phyloP scores from a whole-genome alignment of 495 filamentous ascomycete genomes.

The Ascodesmis nigricans region DNA sequence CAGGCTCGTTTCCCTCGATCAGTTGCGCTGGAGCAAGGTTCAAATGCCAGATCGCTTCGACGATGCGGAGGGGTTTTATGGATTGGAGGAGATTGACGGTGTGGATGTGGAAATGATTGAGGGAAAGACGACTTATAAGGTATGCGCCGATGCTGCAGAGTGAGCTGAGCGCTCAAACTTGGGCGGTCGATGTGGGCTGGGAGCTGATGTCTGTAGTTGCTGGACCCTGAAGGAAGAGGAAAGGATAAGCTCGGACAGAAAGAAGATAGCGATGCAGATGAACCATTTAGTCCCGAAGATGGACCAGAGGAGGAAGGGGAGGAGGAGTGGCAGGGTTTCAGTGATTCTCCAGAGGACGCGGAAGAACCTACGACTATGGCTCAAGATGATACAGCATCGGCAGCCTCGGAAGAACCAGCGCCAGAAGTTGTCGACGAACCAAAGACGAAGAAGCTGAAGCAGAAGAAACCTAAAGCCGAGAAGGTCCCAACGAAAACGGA shows the following conservation, averaged over 20 bases:
- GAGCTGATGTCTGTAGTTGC: no score
- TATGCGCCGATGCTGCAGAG: no score
- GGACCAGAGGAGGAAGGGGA: constrained; percentile 20
- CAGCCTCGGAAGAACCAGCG: constrained; percentile 4
- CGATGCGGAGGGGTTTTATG: constrained; percentile 86
- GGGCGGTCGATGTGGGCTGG: constrained; percentile 21
- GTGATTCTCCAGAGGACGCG: constrained; percentile 24
- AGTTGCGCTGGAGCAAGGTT: constrained; percentile 63
- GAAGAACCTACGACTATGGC: no score
- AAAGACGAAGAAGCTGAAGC: constrained; percentile 20
- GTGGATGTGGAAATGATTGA: constrained; percentile 49
- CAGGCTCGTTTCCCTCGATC: no score
- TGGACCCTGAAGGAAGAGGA: neutral
- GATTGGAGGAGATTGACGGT: constrained; percentile 76
- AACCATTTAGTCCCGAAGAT: no score
- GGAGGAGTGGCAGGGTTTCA: constrained; percentile 37
- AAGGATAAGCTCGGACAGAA: neutral
- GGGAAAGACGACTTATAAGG: constrained; percentile 29
- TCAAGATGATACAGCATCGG: constrained; percentile 26
- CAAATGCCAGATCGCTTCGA: constrained; percentile 66
- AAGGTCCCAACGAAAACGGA: no score
- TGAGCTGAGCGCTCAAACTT: neutral
- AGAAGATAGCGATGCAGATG: no score
- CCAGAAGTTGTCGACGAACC: no score
- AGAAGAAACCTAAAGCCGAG: constrained; percentile 17